Evolutionary conservation across 345 rosid genomes (phyloP), one percentile per base, ranked within the genome.

Genomic region (Punica granatum): DNA sequence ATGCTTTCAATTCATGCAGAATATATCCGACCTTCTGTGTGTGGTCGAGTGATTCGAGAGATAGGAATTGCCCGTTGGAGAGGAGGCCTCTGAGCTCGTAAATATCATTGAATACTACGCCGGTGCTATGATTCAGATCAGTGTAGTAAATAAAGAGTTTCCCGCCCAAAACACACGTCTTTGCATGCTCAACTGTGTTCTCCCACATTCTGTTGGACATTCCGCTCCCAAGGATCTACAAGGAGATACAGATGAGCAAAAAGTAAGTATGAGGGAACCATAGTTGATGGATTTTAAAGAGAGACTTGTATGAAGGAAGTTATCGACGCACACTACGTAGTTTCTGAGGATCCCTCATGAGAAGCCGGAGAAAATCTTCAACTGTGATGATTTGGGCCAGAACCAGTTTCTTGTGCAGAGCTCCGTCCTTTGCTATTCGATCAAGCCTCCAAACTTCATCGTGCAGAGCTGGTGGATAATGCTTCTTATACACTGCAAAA

Each of bases 121-220:
- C 97, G 0, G 86, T 76, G 68, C 69, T 44, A 25, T 72, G 82
- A 65, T 72, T 74, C 68, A 77, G 82, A 71, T 89, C 90, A 6
- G 95, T 68, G 72, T 83, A 84, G 80, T 81, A 90, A 56, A 90
- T 84, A 46, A 86, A 90, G 49, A 90, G 87, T 85, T 86, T 94
- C 49, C 85, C 92, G 43, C 96, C 92, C 75, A 90, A 70, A 23
- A 85, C 85, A 15, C 99, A 90, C 0, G 97, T 94, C 85, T 94
- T 94, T 25, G 99, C 97, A 64, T 93, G 97, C 76, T 90, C 97
- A 60, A 90, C 82, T 1, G 97, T 87, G 46, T 87, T 89, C 75
- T 93, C 97, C 98, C 98, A 93, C 98, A 93, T 93, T 73, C 90
- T 82, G 70, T 90, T 93, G 10, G 98, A 90, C 97, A 90, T 89